These are phyloP conservation scores for Vigna unguiculata DNA, from an alignment of 306 rosid species.

Conservation along the genomic window DNA sequence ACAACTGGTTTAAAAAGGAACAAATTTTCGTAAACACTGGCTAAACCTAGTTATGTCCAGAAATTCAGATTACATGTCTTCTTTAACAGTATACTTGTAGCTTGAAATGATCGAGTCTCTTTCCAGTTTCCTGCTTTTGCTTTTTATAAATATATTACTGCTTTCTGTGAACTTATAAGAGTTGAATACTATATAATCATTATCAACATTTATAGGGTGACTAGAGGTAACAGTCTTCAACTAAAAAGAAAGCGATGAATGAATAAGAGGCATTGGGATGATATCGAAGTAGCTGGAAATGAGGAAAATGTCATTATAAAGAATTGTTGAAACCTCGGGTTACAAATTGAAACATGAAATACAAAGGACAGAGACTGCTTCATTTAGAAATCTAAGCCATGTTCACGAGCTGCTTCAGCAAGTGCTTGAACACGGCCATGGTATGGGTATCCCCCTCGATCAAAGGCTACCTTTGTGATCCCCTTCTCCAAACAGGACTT, in stretches of 20 bases:
- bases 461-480: constrained; percentile 90
- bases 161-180: neutral
- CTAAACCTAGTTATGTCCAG: constrained; percentile 14
- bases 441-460: constrained; percentile 94
- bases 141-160: neutral
- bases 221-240: neutral
- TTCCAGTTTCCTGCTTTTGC: constrained; percentile 2
- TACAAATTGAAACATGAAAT: constrained; percentile 40
- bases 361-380: constrained; percentile 15
- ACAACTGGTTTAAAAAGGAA: no score
- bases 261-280: constrained; percentile 5
- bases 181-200: constrained; percentile 23
- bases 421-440: constrained; percentile 95
- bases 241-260: constrained; percentile 21
- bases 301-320: constrained; percentile 39
- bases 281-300: constrained; percentile 16
- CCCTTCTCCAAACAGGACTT: constrained; percentile 91
- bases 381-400: constrained; percentile 81
- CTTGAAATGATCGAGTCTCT: neutral
- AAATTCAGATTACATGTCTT: constrained; percentile 23
- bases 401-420: constrained; percentile 88
- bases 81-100: neutral
- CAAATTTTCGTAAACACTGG: neutral
- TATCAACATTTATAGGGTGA: neutral
- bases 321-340: constrained; percentile 27